Percentiles rank a stretch among this genome's conserved stretches.
Evolutionary conservation across 2,329 filamentous ascomycete genomes (phyloP).

Genomic region (Fusarium xylarioides): DNA sequence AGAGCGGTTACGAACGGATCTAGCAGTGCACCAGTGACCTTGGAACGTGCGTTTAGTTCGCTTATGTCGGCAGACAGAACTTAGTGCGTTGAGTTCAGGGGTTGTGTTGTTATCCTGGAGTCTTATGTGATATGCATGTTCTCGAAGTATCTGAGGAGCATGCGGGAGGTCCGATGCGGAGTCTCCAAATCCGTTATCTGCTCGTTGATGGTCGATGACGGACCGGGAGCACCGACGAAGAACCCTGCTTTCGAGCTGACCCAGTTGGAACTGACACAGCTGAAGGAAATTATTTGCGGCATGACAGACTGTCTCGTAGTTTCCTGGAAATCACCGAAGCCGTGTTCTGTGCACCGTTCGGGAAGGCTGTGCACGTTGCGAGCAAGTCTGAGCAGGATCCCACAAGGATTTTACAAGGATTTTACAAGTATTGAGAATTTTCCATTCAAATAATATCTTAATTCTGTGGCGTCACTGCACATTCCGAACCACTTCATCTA

Average conservation of each 20-base stretch:
- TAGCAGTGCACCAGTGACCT: background rate
- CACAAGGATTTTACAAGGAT: accelerated
- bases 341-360: accelerated
- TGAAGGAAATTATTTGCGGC: background rate
- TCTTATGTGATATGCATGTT: background rate
- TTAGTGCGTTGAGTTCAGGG: background rate
- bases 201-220: background rate
- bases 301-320: accelerated
- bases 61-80: no score
- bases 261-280: no score
- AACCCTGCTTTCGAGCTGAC: background rate
- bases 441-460: accelerated
- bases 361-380: accelerated
- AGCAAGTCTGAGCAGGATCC: no score
- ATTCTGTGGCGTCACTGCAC: background rate
- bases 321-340: no score
- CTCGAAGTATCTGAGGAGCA: background rate
- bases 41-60: background rate
- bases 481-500: slow-evolving; percentile 29
- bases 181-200: background rate
- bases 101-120: background rate
- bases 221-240: background rate
- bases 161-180: background rate
- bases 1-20: background rate
- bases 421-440: no score